phyloP scores from a whole-genome alignment of 192 early-diverging fungal species.

The Kickxella alabastrina region DNA sequence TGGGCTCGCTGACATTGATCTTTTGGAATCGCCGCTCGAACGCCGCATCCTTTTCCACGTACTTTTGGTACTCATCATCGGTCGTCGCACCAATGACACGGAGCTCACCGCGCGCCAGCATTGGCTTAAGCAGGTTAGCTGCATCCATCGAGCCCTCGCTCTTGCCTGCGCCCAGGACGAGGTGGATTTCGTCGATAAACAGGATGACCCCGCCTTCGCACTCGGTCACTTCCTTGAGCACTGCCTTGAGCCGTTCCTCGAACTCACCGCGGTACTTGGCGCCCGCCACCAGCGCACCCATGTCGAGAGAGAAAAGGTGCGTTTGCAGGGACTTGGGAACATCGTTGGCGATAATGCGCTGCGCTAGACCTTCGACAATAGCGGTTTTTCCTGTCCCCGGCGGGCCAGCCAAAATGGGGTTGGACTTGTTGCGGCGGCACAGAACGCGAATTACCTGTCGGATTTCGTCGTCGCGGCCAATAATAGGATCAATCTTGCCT shows the following conservation, averaged over 20 bases:
- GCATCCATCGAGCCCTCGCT: conserved; percentile 91
- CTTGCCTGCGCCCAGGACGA: conserved; percentile 91
- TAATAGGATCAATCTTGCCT: conserved; percentile 95
- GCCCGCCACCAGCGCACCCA: conserved; percentile 91
- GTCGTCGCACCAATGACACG: conserved; percentile 97
- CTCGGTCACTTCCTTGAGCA: conserved; percentile 93
- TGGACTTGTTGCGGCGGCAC: conserved; percentile 84
- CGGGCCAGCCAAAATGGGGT: conserved; percentile 83
- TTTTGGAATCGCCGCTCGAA: conserved; percentile 80
- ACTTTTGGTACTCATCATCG: conserved; percentile 88
- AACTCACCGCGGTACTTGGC: conserved; percentile 98
- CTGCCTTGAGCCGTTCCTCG: conserved; percentile 94
- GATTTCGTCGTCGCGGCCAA: conserved; percentile 96
- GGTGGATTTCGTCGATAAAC: conserved; percentile 98
- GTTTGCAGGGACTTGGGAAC: conserved; percentile 83
- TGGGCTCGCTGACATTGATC: conserved; percentile 69
- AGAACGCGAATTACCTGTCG: conserved; percentile 92
- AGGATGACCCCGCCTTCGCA: conserved; percentile 85
- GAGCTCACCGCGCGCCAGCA: conserved; percentile 96
- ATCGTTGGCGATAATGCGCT: conserved; percentile 88
- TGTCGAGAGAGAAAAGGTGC: conserved; percentile 87
- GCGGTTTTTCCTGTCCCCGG: conserved; percentile 76
- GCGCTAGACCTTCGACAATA: conserved; percentile 90
- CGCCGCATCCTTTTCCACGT: conserved; percentile 83
- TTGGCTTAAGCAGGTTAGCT: conserved; percentile 95